Evolutionary conservation across 1,139 yeast species (phyloP).

Genomic region (Nakaseomyces kungkrabaensis): DNA sequence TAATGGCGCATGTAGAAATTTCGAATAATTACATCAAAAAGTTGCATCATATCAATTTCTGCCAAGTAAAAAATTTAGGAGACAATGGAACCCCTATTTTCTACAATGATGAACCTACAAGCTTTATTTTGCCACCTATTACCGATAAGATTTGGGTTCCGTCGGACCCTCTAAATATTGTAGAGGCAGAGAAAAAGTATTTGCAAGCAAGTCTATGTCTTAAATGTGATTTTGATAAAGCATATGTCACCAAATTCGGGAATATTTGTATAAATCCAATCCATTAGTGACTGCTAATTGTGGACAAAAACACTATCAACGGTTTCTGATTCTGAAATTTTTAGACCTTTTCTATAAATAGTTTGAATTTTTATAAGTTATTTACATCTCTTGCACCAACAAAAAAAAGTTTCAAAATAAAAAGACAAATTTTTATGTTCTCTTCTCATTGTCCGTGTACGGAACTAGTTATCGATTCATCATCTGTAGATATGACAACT

Average conservation of each 20-base stretch:
- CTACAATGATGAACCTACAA: neutral
- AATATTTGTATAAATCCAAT: neutral
- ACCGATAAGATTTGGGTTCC: conserved; percentile 10
- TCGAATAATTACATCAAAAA: conserved; percentile 21
- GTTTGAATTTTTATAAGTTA: neutral
- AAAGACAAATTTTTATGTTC: neutral
- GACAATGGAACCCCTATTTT: neutral
- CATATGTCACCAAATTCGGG: neutral
- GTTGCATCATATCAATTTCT: conserved; percentile 5
- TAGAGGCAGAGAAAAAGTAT: neutral
- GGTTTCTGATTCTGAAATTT: neutral
- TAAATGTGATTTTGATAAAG: conserved; percentile 1
- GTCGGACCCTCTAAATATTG: neutral
- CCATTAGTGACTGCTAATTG: neutral
- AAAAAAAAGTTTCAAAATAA: neutral
- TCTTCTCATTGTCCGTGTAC: neutral
- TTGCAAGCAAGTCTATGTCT: neutral
- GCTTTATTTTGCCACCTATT: neutral
- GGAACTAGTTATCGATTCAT: neutral
- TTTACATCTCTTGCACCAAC: neutral
- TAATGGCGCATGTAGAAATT: conserved; percentile 33
- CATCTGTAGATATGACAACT: conserved; percentile 7
- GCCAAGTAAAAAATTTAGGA: conserved; percentile 3
- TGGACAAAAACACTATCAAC: neutral
- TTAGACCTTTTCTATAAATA: neutral